phyloP scores from a whole-genome alignment of 768 basidiomycete species.

The Leccinum truebloodii region DNA sequence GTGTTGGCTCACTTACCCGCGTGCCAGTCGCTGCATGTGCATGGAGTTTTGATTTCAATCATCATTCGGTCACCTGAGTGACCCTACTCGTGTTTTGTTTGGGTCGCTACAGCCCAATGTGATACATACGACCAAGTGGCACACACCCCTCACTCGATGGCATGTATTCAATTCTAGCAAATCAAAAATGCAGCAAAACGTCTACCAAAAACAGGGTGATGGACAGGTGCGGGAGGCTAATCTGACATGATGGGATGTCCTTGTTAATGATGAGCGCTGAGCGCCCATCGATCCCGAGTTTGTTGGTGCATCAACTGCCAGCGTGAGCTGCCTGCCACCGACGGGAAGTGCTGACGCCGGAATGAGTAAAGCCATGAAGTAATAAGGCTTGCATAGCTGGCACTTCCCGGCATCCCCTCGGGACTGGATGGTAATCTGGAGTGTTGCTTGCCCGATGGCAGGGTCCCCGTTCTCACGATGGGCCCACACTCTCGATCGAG shows the following conservation, averaged over 20 bases:
- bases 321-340: conserved; percentile 17
- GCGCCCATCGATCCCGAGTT: conserved; percentile 17
- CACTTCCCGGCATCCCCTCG: conserved; percentile 24
- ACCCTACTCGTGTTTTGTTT: background rate
- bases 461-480: conserved; percentile 14
- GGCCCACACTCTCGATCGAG: background rate
- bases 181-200: conserved; percentile 12
- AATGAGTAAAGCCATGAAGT: conserved; percentile 21
- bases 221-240: conserved; percentile 21
- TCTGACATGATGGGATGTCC: conserved; percentile 19
- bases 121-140: background rate
- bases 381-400: conserved; percentile 21
- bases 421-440: conserved; percentile 6
- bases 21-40: conserved; percentile 6
- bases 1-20: conserved; percentile 6
- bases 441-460: conserved; percentile 8
- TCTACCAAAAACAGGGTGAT: conserved; percentile 16
- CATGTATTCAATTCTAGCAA: conserved; percentile 6
- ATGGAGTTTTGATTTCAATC: conserved; percentile 1
- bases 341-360: conserved; percentile 15
- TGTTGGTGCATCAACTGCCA: conserved; percentile 30
- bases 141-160: conserved; percentile 14
- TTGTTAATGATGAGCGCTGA: conserved; percentile 11
- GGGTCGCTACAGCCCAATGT: background rate
- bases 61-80: background rate